Evolutionary conservation across 179 eudicot genomes (phyloP), one percentile per base, ranked within the genome.

Genomic region (Sideroxylon spinosum): DNA sequence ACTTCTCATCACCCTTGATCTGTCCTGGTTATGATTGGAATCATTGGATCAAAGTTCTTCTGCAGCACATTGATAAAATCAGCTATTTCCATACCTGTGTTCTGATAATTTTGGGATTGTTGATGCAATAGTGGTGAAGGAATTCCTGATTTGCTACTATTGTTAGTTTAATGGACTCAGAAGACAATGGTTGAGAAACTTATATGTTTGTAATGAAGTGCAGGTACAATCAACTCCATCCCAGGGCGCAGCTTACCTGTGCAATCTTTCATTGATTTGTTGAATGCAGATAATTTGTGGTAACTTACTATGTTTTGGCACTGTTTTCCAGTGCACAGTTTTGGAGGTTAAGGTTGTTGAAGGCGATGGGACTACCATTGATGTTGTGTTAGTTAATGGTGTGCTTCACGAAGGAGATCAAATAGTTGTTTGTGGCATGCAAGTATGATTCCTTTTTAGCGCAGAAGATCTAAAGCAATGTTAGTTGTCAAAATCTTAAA

Each of bases 341-440:
- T 83, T 95, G 86, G 98, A 95, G 89, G 98, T 95, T 75, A 95
- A 95, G 88, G 98, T 93, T 79, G 78, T 95, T 80, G 98, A 95
- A 87, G 98, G 98, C 37, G 97, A 89, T 68, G 98, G 98, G 44
- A 95, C 97, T 70, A 93, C 98, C 55, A 93, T 93, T 65, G 99
- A 95, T 84, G 99, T 93, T 65, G 90, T 95, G 75, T 82, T 95
- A 79, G 97, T 95, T 52, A 95, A 95, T 82, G 98, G 99, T 53
- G 91, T 90, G 78, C 95, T 95, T 83, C 98, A 87, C 83, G 97
- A 95, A 89, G 97, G 99, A 76, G 97, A 93, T 76, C 93, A 91
- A 75, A 91, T 95, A 68, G 97, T 95, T 79, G 97, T 93, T 73
- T 90, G 97, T 80, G 95, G 98, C 85, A 87, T 95, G 93, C 91